Evolutionary conservation across 2,329 filamentous ascomycete genomes (phyloP).

Genomic region (Fusarium tricinctum): DNA sequence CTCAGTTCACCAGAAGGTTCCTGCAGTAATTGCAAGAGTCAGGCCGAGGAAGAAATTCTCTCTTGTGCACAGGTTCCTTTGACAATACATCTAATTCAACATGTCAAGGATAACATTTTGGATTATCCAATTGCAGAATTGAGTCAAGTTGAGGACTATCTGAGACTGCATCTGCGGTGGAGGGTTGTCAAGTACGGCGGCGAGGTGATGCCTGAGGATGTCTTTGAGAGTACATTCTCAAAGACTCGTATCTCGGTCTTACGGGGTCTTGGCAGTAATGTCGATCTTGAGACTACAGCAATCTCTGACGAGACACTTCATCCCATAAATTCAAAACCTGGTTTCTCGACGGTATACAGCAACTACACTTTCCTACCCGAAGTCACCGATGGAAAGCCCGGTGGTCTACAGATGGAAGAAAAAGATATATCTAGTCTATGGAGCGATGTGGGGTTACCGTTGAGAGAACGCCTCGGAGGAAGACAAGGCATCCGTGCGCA

Average conservation of each 20-base stretch:
- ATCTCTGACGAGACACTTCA: neutral
- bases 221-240: neutral
- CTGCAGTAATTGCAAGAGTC: neutral
- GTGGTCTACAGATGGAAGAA: neutral
- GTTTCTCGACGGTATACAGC: neutral
- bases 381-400: neutral
- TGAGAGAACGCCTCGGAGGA: neutral
- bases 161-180: neutral
- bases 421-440: neutral
- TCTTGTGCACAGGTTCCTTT: neutral
- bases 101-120: neutral
- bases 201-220: neutral
- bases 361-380: accelerated
- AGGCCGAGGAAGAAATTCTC: neutral
- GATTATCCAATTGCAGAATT: accelerated
- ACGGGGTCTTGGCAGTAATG: neutral
- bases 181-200: neutral
- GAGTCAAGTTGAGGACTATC: neutral
- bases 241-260: neutral
- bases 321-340: accelerated
- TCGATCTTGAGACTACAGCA: neutral
- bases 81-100: neutral
- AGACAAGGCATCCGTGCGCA: neutral
- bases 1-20: neutral
- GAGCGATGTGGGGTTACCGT: neutral